Base-by-base conservation (phyloP, 257 asterid genomes). In the Osmanthus fragrans region DNA sequence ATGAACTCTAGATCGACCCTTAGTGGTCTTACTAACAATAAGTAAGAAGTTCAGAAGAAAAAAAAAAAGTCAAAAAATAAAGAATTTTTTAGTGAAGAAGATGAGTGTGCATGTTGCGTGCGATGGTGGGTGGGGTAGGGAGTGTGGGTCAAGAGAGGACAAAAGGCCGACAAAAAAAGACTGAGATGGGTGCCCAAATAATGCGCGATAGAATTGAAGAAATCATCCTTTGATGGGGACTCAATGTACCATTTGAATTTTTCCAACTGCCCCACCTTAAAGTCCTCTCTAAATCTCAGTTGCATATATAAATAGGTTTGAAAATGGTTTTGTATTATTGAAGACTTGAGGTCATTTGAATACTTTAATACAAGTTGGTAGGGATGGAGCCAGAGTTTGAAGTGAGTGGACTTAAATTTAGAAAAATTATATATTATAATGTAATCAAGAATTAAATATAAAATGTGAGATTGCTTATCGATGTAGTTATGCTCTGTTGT, bases 181-280 rank as follows among this genome's bases (percentile, higher is more conserved):
- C 16, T 23, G 18, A 2, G 65, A 9, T n/a, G 65, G 65, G 65
- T 56, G 29, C 65, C 29, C 65, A 56, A 56, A 47, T 47, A 21
- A 21, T 58, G 66, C 4, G 32, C 66, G 30, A 63, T 63, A 63
- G 69, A 63, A 63, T 63, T 27, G 69, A 63, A 27, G 36, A 63
- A 63, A 63, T 63, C 36, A 27, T 63, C 16, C 34, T 10, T 63
- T 27, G 34, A 60, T 60, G 68, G 68, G 18, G 68, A 60, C 68
- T 7, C 2, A 27, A 63, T 4, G 34, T 2, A 63, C 34, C 69
- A 27, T 63, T 63, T 63, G 69, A 63, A 63, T 23, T 23, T 63
- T 63, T 63, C 34, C 69, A 63, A 63, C 69, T 27, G 69, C 69
- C 33, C 18, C 69, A 63, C 69, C 51, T 42, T 42, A 42, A 42